A percentile compares a stretch with the other conserved stretches of the same genome.
Conservation (phyloP, 148 eudicot species). For the Selenicereus undatus region DNA sequence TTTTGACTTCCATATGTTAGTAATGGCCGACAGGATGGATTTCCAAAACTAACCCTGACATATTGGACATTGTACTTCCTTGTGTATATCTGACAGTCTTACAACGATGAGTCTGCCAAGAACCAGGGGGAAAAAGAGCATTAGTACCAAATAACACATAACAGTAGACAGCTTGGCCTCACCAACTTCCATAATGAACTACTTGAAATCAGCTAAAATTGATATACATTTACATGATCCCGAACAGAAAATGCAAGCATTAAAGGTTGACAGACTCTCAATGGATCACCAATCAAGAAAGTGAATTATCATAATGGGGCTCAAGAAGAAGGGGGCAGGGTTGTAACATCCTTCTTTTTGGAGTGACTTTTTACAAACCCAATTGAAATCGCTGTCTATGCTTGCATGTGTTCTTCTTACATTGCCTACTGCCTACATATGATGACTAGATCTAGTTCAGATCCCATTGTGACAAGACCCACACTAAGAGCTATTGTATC, state of each 20-base stretch:
- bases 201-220: not conserved
- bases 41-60: constrained; percentile 57
- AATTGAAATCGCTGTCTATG: too few species aligned
- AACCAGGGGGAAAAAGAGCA: constrained; percentile 6
- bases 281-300: not conserved
- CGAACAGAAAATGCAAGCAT: not conserved
- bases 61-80: constrained; percentile 90
- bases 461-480: too few species aligned
- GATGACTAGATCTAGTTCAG: too few species aligned
- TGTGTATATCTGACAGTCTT: constrained; percentile 60
- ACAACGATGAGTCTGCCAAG: constrained; percentile 50
- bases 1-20: not conserved
- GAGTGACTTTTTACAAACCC: too few species aligned
- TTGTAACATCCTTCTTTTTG: too few species aligned
- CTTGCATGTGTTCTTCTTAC: too few species aligned
- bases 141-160: not conserved
- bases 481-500: too few species aligned
- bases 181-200: not conserved
- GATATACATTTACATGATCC: constrained; percentile 16
- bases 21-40: not conserved
- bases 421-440: too few species aligned
- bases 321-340: too few species aligned
- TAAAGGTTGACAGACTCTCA: too few species aligned
- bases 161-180: not conserved
- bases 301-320: too few species aligned